Evolutionary conservation across 2,329 filamentous ascomycete genomes (phyloP), one percentile per base, ranked within the genome.

Genomic region (Fusarium pseudoanthophilum): DNA sequence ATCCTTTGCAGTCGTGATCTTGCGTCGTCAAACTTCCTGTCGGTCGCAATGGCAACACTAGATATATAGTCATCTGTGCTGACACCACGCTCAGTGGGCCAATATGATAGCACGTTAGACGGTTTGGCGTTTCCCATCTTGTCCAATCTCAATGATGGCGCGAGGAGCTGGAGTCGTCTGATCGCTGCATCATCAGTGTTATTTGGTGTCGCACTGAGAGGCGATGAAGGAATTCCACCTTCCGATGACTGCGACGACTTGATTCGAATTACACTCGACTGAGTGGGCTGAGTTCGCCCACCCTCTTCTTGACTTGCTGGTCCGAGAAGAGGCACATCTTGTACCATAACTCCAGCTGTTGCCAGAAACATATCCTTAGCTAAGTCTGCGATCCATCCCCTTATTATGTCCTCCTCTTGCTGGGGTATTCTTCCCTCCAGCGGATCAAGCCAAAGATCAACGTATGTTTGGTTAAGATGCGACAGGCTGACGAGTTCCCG

Each of bases 61-160:
- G 84, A 84, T 7, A 83, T 66, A 60, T 85, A 85, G 45, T 78
- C 75, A 11, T 78, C 75, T 5, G 79, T 79, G 24, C 79, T 75
- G 6, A 80, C 74, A 24, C 82, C 84, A 13, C 80, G 80, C 52
- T 83, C 78, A 4, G 77, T 75, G 2, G 84, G 84, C 84, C 84
- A 85, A 67, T 80, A 80, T 10, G 80, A 78, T 3, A 85, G 74
- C 4, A 84, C 64, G 8, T 69, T 76, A 5, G 80, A 77, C 32
- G 76, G 72, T 39, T 79, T 80, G 24, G 76, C 74, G 11, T 73
- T 66, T 10, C 74, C 76, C 56, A 80, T 64, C 28, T 75, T 78
- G 4, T 75, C 76, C 1, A 77, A 46, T 18, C 74, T 67, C 5
- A 84, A 45, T 1, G 78, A 79, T 9, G 82, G 77, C 4, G 79